A percentile compares a stretch with the other conserved stretches of the same genome.
These are phyloP conservation scores for Dothideomycetes sp. DNA, from an alignment of 2,329 filamentous ascomycete genomes.

Conservation along the genomic window DNA sequence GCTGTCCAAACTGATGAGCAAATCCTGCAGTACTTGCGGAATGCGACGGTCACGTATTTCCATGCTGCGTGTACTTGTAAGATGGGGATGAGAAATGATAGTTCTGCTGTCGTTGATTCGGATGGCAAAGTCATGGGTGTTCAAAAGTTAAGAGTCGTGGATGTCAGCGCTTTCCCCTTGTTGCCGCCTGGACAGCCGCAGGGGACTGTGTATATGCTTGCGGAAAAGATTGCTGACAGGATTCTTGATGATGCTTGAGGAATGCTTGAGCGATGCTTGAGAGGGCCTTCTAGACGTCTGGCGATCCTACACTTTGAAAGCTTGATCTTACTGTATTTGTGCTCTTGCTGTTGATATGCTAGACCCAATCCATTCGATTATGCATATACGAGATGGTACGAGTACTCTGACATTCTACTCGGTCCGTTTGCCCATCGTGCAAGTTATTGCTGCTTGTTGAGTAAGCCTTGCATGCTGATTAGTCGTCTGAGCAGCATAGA, in stretches of 20 bases:
- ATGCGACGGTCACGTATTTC: not conserved
- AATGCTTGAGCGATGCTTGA: too few relatives aligned
- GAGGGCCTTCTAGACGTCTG: too few relatives aligned
- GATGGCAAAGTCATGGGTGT: conserved; percentile 19
- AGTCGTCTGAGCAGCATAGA: too few relatives aligned
- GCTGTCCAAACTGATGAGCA: not conserved
- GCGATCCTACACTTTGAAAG: too few relatives aligned
- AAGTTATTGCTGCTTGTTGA: too few relatives aligned
- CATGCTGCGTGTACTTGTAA: conserved; percentile 17
- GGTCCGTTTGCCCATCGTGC: too few relatives aligned
- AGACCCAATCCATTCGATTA: too few relatives aligned
- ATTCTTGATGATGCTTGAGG: not conserved
- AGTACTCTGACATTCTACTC: too few relatives aligned
- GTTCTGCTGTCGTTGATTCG: conserved; percentile 19
- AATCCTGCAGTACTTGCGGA: not conserved
- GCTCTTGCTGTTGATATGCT: too few relatives aligned
- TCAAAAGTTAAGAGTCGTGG: conserved; percentile 19
- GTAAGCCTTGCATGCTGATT: too few relatives aligned
- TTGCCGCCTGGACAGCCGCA: conserved; percentile 21
- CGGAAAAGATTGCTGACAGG: conserved; percentile 2
- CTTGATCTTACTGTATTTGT: too few relatives aligned
- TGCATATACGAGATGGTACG: too few relatives aligned
- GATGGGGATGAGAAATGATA: conserved; percentile 18
- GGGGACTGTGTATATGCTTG: conserved; percentile 16
- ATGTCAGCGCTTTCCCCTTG: conserved; percentile 18